Evolutionary conservation across 2,329 filamentous ascomycete genomes (phyloP), one percentile per base, ranked within the genome.

Genomic region (Stagonosporopsis tanaceti): DNA sequence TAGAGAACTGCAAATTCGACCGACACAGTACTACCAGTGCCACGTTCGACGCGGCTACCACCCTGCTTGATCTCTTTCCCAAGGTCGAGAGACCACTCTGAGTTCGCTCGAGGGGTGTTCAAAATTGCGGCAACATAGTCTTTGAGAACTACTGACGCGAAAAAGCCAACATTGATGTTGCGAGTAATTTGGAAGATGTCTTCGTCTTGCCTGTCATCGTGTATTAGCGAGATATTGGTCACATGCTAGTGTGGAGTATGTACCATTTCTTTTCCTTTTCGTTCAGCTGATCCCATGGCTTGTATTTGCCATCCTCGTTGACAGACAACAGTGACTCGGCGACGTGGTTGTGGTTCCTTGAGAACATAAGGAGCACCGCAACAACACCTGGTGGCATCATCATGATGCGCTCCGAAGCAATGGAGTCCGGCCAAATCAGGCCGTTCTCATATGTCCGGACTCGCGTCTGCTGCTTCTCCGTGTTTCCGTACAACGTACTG

Each of bases 1-100:
- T 96, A 96, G 66, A 90, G 88, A 9, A 96, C 82, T 70, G 94
- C 95, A 81, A 96, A 96, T 77, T 96, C 92, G 4, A 89, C 90
- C 0, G 90, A 93, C 9, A 93, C 90, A 62, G 89, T 87, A 68
- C 94, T 96, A 51, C 92, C 92, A 0, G 90, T 87, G 48, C 91
- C 92, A 15, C 86, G 62, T 47, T 68, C 67, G 15, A 69, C 83
- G 48, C 90, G 87, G 0, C 87, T 85, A 81, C 5, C 93, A 2
- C 84, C 75, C 27, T 81, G 8, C 81, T 87, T 62, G 81, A 76
- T 46, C 67, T 69, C 82, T 82, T 82, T 37, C 84, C 87, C 78
- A 85, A 91, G 91, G 69, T 94, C 90, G 28, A 96, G 82, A 0
- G 88, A 92, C 90, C 91, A 95, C 0, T 87, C 89, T 0, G 89